Evolutionary conservation across 306 rosid genomes (phyloP), one percentile per base, ranked within the genome.

Genomic region (Vigna unguiculata): DNA sequence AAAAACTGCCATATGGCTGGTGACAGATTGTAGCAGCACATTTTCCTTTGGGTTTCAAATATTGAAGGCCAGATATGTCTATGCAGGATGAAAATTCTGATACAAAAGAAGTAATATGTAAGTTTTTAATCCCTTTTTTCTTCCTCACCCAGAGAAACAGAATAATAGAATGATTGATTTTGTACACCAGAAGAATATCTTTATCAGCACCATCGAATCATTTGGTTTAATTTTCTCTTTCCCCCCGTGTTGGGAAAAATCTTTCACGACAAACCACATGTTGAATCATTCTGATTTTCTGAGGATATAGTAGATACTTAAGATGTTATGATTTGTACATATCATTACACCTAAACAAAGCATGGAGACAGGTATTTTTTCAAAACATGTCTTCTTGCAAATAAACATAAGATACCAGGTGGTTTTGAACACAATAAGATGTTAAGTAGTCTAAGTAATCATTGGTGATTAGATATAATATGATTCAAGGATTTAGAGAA

Each of bases 71-170:
- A 83, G 81, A 85, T 64, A 86, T 85, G 89, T 85, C 94, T 66
- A 15, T 80, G 58, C 84, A 63, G 32, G 81, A 54, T 38, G 82
- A 87, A 16, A 82, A 81, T 59, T 62, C 83, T 74, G 89, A 85
- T 52, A 77, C 59, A 41, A 68, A 68, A 51, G 83, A 83, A 43
- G 78, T 64, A 77, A 47, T 92, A 74, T 89, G 98, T 93, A 0
- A 71, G 58, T 20, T 30, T 7, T 59, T 54, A 49, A n/a, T 74
- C 24, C 16, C 5, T 28, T 8, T 43, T 16, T 57, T 3, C 0
- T 6, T 41, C 6, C 5, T 1, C 0, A 30, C 75, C 45, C 40
- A 10, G 25, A 22, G 28, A 64, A 3, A 4, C 2, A 58, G 0
- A 13, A 51, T 19, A 47, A 32, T 78, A 40, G 9, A 57, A 78